Base-by-base conservation (phyloP, 352 stramenopile genomes). In the Globisporangium nodosum region DNA sequence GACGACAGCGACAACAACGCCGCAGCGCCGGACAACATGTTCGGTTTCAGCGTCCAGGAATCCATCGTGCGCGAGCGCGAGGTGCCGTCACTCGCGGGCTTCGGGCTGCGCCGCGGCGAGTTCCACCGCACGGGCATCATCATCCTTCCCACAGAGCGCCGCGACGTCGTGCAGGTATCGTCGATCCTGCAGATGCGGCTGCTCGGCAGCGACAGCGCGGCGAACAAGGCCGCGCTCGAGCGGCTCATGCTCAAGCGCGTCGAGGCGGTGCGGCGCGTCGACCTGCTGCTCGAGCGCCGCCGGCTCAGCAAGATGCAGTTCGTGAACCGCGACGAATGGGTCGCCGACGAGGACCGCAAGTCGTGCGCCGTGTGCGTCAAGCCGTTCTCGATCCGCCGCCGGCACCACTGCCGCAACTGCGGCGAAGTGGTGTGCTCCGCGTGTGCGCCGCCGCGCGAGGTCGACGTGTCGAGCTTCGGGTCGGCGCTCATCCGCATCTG, bases 401-500 rank as follows among this genome's bases (percentile, higher is more conserved):
- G 78, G 13, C 82, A 92, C 54, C 78, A 88, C 54, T 92, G 82
- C 57, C 76, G 82, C 20, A 70, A 81, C 58, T 92, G 82, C 33
- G 82, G 82, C 21, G 82, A 92, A 46, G 82, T 92, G 2, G 80
- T 90, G 6, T 92, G 82, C 58, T 73, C 78, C 2, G 75, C 73
- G 5, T 92, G 82, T 30, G 78, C 80, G 20, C 74, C 76, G n/a
- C 66, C 69, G 0, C 76, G 76, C 15, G 70, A 87, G 33, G 67
- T 90, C 0, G 76, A 87, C 42, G 52, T 74, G 20, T 60, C 49
- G 7, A 72, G 49, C 15, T 70, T 69, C 35, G 69, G 69, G 13
- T 33, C 63, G n/a, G 68, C 64, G 33, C 54, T 60, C 31, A 73
- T 81, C 35, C 81, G 81, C 13, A 83, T 91, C 58, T 91, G 81